Evolutionary conservation across 805 yeast genomes (phyloP), one percentile per base, ranked within the genome.

Genomic region (Tetrapisispora phaffii): DNA sequence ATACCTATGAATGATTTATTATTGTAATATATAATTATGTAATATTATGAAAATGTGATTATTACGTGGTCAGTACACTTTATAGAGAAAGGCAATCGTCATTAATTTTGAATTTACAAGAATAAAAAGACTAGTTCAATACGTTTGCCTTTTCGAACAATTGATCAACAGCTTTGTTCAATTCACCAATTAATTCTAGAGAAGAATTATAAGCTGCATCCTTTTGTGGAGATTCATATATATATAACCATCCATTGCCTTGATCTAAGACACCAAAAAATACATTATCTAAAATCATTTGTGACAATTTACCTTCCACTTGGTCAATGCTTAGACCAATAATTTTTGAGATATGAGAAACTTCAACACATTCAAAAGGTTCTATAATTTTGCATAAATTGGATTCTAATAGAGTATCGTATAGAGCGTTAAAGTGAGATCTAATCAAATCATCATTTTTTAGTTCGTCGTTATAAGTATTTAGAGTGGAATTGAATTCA

Each of bases 221-320:
- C 50, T 80, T 79, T 58, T 77, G 79, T 35, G 96, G 95, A 61
- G 88, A 85, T 47, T 87, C 95, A 59, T 85, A 93, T 47, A 93
- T 78, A 53, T 87, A 81, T 56, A 93, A 74, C 96, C 97, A 93
- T 8, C 98, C 98, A 62, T 89, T 89, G 39, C 97, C 97, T 70
- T 93, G 99, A 65, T 93, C 98, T 54, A 93, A 73, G 32, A 93
- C 97, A 40, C 98, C 99, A 60, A 81, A 84, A 56, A 93, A 87
- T n/a, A 88, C 85, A 58, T 86, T 83, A 66, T 93, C 98, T 56
- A 93, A 74, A 55, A 93, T 90, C 97, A 93, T 90, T 66, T 90
- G 97, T 41, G 94, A 81, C 51, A 93, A 73, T 65, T 93, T 93
- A 19, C 94, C 94, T 68, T 93, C 99, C 28, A 93, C 87, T 60